A percentile compares a stretch with the other conserved stretches of the same genome.
These are phyloP conservation scores for Fusarium palustre DNA, from an alignment of 2,329 filamentous ascomycete genomes.

Conservation along the genomic window DNA sequence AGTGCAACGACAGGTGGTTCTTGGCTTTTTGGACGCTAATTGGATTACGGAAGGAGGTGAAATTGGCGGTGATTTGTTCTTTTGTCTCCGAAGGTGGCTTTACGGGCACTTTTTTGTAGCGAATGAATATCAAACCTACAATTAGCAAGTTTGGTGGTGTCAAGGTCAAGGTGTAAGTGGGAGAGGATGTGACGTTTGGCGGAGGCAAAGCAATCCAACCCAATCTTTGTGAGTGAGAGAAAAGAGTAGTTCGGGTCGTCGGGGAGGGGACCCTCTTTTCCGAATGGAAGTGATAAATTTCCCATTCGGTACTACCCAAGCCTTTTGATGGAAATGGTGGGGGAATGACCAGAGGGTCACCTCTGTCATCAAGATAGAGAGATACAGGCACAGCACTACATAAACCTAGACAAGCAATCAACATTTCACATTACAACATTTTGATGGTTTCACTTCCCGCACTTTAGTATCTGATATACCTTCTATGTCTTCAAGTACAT, in stretches of 20 bases:
- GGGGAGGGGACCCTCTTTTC: slow-evolving; percentile 35
- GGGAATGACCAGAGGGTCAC: slow-evolving; percentile 30
- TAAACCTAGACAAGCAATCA: not conserved
- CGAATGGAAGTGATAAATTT: slow-evolving; percentile 22
- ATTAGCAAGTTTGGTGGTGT: slow-evolving; percentile 8
- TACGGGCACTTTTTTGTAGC: not conserved
- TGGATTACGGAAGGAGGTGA: slow-evolving; percentile 28
- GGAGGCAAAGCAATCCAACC: slow-evolving; percentile 19
- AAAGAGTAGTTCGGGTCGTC: slow-evolving; percentile 44
- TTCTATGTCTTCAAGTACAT: not conserved
- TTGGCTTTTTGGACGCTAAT: slow-evolving; percentile 30
- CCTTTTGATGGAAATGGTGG: slow-evolving; percentile 18
- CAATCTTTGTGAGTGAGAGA: slow-evolving; percentile 17
- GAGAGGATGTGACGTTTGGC: slow-evolving; percentile 37
- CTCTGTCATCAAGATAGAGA: not conserved
- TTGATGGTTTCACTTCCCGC: not conserved
- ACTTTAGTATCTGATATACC: not conserved
- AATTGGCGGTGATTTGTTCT: slow-evolving; percentile 25
- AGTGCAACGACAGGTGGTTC: slow-evolving; percentile 20
- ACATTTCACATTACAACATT: not conserved
- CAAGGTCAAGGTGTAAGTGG: slow-evolving; percentile 17
- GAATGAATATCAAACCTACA: slow-evolving; percentile 15
- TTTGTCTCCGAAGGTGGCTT: slow-evolving; percentile 17
- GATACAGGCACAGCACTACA: not conserved
- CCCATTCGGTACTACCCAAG: not conserved